Evolutionary conservation across 495 filamentous ascomycete genomes (phyloP).

Genomic region (Talaromyces ruber): DNA sequence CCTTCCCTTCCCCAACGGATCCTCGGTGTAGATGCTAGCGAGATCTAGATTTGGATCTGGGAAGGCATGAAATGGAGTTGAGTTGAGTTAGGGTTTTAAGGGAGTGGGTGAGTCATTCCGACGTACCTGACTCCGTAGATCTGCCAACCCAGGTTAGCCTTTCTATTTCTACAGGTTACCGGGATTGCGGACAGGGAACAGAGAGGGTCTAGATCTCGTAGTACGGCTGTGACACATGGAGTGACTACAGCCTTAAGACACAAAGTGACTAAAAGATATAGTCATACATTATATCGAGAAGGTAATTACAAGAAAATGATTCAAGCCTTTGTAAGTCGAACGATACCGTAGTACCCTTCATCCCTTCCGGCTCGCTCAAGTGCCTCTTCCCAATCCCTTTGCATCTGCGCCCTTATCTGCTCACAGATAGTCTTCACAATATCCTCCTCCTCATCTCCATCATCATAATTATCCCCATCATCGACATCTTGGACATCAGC

Average conservation of each 20-base stretch:
- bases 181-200: background rate
- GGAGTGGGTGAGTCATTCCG: background rate
- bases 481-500: background rate
- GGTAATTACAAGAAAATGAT: background rate
- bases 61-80: background rate
- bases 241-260: background rate
- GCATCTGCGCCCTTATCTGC: conserved; percentile 16
- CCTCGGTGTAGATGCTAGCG: background rate
- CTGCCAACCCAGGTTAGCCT: background rate
- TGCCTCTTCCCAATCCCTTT: conserved; percentile 17
- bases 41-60: background rate
- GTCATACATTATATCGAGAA: background rate
- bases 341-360: background rate
- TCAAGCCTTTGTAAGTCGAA: background rate
- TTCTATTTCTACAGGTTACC: background rate
- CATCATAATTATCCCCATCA: conserved; percentile 2
- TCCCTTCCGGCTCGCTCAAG: background rate
- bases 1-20: background rate
- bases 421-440: background rate
- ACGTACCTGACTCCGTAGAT: background rate
- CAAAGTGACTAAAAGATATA: background rate
- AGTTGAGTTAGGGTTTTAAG: background rate
- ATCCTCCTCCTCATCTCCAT: background rate
- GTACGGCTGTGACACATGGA: background rate
- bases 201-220: background rate